Evolutionary conservation across 2,329 filamentous ascomycete genomes (phyloP), one percentile per base, ranked within the genome.

Genomic region (Monilinia fructicola): DNA sequence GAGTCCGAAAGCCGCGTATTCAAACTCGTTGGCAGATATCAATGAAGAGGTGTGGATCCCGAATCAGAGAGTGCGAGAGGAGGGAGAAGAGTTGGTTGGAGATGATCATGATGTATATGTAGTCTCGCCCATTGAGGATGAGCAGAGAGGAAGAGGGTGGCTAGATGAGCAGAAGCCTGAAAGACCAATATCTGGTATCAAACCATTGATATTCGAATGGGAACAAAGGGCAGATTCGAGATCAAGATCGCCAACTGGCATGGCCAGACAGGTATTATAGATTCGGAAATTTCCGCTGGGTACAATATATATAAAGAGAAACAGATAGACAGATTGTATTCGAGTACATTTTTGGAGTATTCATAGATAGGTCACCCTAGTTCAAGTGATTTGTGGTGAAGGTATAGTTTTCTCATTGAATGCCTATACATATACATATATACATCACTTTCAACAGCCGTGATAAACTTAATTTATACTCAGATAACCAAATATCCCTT

Each of bases 51-150:
- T 7, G n/a, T 5, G 5, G n/a, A 2, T 35, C 2, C 44, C 14
- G 31, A 21, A 4, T 3, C 2, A 9, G 9, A 23, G 16, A 23
- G 40, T 42, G 16, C 40, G 44, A 48, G 14, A 21, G 4, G 58
- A 61, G 46, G 9, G 4, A 21, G 14, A 3, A 31, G 26, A 1
- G 14, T 48, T 35, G 7, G 5, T 38, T 21, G 21, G 44, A 21
- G 58, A 60, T 40, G 16, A 38, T 26, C 28, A 61, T n/a, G 58
- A 50, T 26, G 16, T 0, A 26, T 61, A 50, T 40, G 2, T 26
- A 7, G 58, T 61, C 58, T 61, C 58, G 3, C 58, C 58, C 18
- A 50, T 61, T 11, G 46, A 50, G 46, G 46, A 26, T 4, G 46
- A 50, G 42, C 28, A 35, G 52, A n/a, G 52, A 21, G 52, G 31